These are phyloP conservation scores for Alternaria ventricosa DNA, from an alignment of 2,329 filamentous ascomycete genomes.

Conservation along the genomic window DNA sequence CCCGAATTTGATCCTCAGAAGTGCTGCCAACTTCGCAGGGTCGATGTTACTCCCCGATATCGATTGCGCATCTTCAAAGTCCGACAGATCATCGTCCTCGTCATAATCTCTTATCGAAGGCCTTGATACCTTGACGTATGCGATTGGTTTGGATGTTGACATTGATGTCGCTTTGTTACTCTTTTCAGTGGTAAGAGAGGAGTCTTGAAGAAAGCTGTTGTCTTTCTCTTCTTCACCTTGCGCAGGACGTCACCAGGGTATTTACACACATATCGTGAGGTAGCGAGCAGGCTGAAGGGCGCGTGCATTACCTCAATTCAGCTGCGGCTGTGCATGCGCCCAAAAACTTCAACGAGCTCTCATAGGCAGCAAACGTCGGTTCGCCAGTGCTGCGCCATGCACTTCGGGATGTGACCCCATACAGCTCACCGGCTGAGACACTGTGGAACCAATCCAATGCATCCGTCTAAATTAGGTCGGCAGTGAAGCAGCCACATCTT, in stretches of 20 bases:
- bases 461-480: background rate
- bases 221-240: background rate
- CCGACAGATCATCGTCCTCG: background rate
- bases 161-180: background rate
- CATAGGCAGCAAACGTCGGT: background rate
- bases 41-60: constrained; percentile 17
- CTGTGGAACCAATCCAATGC: background rate
- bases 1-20: constrained; percentile 18
- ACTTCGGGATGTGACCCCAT: background rate
- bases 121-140: background rate
- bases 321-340: background rate
- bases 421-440: background rate
- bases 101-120: background rate
- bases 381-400: background rate
- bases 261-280: background rate
- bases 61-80: background rate
- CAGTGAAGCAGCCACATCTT: background rate
- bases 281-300: background rate
- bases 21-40: constrained; percentile 8
- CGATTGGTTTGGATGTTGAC: background rate
- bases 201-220: background rate
- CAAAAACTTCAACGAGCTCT: too few species aligned
- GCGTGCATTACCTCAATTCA: background rate
- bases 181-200: background rate
- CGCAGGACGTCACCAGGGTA: background rate